A percentile compares a stretch with the other conserved stretches of the same genome.
These are phyloP conservation scores for Prunus persica DNA, from an alignment of 306 rosid species.

Conservation along the genomic window Prunus_persica_NCBIv2 NC_034010.1:12211001-12211500, in stretches of 20 bases:
- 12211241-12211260: too few species aligned
- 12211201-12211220: conserved; percentile 40
- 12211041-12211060: background rate
- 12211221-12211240: background rate
- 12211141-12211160: conserved; percentile 72
- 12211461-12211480: background rate
- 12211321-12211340: background rate
- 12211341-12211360: conserved; percentile 21
- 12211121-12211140: conserved; percentile 4
- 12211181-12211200: conserved; percentile 71
- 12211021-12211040: too few species aligned
- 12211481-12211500: background rate
- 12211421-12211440: background rate
- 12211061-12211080: background rate
- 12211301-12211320: background rate
- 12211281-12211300: too few species aligned
- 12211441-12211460: background rate
- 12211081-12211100: background rate
- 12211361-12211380: conserved; percentile 60
- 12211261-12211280: too few species aligned
- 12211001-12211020: background rate
- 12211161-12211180: conserved; percentile 64
- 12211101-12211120: background rate
- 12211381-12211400: conserved; percentile 74
- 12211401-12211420: conserved; percentile 65